Conservation (phyloP, 179 eudicot species). For the Carnegiea gigantea region DNA sequence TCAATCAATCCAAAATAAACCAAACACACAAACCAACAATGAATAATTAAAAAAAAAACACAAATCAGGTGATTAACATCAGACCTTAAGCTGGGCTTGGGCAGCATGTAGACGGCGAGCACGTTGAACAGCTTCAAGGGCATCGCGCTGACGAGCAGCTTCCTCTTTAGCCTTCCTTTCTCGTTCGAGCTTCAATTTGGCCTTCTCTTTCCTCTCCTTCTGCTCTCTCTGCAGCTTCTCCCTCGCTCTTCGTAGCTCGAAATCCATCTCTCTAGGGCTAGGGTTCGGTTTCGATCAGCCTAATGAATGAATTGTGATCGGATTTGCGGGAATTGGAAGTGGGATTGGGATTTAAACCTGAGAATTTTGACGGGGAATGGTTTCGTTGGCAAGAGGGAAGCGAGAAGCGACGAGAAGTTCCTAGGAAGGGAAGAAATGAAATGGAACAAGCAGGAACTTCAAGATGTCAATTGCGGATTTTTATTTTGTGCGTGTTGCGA, state of each 20-base stretch:
- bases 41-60: neutral
- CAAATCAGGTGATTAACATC: neutral
- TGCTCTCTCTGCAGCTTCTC: slow-evolving; percentile 88
- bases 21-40: neutral
- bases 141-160: slow-evolving; percentile 62
- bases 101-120: slow-evolving; percentile 74
- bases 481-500: too few relatives aligned
- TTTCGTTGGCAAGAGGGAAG: neutral
- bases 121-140: slow-evolving; percentile 69
- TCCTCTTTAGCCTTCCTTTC: slow-evolving; percentile 68
- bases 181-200: slow-evolving; percentile 51
- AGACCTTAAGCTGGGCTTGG: slow-evolving; percentile 68
- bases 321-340: neutral
- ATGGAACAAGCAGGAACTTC: neutral
- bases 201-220: slow-evolving; percentile 68
- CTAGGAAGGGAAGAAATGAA: neutral
- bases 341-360: neutral
- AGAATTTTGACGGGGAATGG: neutral
- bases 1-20: neutral
- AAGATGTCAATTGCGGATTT: neutral
- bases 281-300: neutral
- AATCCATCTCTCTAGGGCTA: slow-evolving; percentile 51
- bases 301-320: neutral
- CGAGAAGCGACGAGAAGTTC: neutral
- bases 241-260: slow-evolving; percentile 81